Conservation (phyloP, 2,329 filamentous ascomycete species). For the Alternaria sp. region DNA sequence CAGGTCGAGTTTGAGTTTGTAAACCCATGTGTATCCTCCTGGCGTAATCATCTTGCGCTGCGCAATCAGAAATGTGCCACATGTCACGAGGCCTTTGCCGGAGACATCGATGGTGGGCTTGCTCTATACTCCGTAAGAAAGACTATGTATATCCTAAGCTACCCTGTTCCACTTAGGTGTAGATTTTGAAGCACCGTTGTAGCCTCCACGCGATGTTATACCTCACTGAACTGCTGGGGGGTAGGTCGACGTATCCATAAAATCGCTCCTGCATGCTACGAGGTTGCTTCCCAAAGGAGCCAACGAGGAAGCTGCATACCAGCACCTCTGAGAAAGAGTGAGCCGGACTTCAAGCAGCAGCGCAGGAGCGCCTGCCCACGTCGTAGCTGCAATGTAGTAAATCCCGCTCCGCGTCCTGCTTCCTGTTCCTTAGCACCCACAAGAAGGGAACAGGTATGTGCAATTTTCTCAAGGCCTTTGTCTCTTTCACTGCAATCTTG, state of each 20-base stretch:
- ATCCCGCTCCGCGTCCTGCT: no score
- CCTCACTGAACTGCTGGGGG: background rate
- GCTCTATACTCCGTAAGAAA: background rate
- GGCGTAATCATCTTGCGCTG: background rate
- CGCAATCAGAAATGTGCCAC: rapidly evolving
- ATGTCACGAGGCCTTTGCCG: background rate
- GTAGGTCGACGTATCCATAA: background rate
- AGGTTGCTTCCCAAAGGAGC: no score
- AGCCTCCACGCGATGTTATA: background rate
- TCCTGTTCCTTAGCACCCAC: no score
- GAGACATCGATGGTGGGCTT: background rate
- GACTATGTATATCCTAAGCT: background rate
- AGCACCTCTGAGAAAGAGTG: no score
- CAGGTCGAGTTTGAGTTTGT: background rate
- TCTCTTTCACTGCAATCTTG: no score
- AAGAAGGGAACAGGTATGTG: no score
- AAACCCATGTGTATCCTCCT: background rate
- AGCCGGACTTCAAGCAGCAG: no score
- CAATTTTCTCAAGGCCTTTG: no score
- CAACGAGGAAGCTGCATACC: no score
- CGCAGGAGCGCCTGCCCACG: no score
- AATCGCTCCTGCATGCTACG: no score
- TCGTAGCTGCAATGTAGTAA: no score
- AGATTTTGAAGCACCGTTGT: background rate
- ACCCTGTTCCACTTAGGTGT: background rate